Conservation (phyloP, 192 early-diverging fungal species). For the Umbelopsis sp. region DNA sequence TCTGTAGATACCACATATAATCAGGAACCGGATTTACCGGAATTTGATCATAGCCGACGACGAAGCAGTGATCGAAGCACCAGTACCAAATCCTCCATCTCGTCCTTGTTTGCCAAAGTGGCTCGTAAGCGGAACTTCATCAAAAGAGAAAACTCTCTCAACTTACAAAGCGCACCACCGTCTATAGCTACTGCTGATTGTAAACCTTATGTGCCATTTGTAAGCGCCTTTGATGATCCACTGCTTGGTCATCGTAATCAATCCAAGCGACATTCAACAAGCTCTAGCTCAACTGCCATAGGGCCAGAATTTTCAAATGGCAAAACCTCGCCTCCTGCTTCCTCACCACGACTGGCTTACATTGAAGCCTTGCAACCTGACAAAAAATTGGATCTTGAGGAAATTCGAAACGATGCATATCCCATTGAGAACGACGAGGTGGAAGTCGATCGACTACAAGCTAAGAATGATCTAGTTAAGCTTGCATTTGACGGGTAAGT, state of each 20-base stretch:
- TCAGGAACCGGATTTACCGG: not conserved
- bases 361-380: slow-evolving; percentile 13
- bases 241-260: not conserved
- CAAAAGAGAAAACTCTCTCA: slow-evolving; percentile 1
- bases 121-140: not conserved
- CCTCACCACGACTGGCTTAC: not conserved
- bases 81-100: not conserved
- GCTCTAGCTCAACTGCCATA: not conserved
- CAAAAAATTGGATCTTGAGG: slow-evolving; percentile 15
- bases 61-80: slow-evolving; percentile 18
- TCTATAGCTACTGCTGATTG: not conserved
- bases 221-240: slow-evolving; percentile 11
- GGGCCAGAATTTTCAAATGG: not conserved
- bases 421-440: slow-evolving; percentile 28
- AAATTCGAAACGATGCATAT: slow-evolving; percentile 11
- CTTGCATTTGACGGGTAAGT: slow-evolving; percentile 41
- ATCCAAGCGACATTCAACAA: slow-evolving; percentile 4
- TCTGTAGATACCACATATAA: not conserved
- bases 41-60: not conserved
- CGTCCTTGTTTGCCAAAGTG: slow-evolving; percentile 9
- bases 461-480: slow-evolving; percentile 42
- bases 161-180: not conserved
- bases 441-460: slow-evolving; percentile 37
- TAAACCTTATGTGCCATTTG: slow-evolving; percentile 11
- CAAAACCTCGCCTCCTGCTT: not conserved